These are phyloP conservation scores for Medicago lupulina DNA, from an alignment of 306 rosid species.

Conservation along the genomic window DNA sequence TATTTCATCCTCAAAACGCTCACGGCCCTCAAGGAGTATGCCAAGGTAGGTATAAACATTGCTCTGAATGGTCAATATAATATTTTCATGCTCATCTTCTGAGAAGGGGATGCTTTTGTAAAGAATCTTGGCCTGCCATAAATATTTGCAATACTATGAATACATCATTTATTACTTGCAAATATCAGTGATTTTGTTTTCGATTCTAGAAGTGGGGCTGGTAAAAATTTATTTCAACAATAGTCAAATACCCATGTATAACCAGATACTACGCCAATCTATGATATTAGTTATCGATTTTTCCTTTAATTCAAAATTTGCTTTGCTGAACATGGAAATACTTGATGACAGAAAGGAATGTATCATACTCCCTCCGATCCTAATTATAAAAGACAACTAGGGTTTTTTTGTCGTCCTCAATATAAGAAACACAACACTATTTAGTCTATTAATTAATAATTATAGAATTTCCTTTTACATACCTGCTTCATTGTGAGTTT, in stretches of 20 bases:
- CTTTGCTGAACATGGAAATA: constrained; percentile 12
- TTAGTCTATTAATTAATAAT: background rate
- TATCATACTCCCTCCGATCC: background rate
- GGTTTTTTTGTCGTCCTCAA: background rate
- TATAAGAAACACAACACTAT: background rate
- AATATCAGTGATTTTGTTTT: background rate
- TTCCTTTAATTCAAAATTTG: constrained; percentile 13
- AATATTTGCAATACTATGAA: constrained; percentile 39
- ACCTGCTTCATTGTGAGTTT: background rate
- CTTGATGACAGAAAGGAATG: constrained; percentile 4
- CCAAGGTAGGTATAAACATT: constrained; percentile 94
- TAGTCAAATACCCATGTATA: background rate
- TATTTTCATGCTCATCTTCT: constrained; percentile 86
- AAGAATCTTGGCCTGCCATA: constrained; percentile 91
- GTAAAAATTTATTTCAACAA: constrained; percentile 10
- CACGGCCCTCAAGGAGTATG: constrained; percentile 95
- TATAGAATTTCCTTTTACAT: background rate
- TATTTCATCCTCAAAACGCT: constrained; percentile 89
- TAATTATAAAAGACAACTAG: background rate
- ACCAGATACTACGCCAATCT: constrained; percentile 5
- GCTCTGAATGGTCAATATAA: constrained; percentile 85
- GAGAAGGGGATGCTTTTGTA: constrained; percentile 87
- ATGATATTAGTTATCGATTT: background rate
- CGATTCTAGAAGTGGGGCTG: background rate
- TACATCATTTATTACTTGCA: constrained; percentile 30